Base-by-base conservation (phyloP, 805 yeast genomes). In the Maudiozyma bulderi region DNA sequence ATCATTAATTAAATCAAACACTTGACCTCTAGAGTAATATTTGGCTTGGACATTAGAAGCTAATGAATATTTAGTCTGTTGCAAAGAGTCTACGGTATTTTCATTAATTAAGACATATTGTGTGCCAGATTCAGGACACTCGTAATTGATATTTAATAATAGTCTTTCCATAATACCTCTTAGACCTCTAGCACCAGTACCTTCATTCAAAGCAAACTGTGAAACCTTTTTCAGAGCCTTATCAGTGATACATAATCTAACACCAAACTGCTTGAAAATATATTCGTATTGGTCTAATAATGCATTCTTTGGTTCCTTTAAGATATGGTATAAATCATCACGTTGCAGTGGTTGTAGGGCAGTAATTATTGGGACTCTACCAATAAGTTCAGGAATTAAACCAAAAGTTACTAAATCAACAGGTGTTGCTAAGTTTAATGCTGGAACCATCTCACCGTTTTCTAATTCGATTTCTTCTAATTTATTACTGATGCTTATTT, bases 101-200 rank as follows among this genome's bases (percentile, higher is more conserved):
- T 66, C 66, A 50, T 74, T 74, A 13, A 79, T 65, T 8, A 79
- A 59, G 1, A 78, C 82, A 57, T 70, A 77, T 20, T 73, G 61
- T 8, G 76, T 68, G 0, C 78, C 76, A 28, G 81, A 74, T n/a
- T 74, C 80, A 0, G 83, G 83, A 55, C 81, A 75, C 44, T 78
- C 83, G 58, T 73, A 79, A 57, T 78, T 79, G 5, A 77, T 78
- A 43, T 71, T 69, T 14, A 78, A 59, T 26, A 78, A 57, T 14
- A 78, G 50, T 48, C 76, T 70, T 50, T 78, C 83, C 73, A 80
- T 67, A 5, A 78, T 74, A 1, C 78, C 74, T 53, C 81, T 66
- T 31, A 80, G 57, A 0, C 84, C 84, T 56, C 84, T 68, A 0
- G 84, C 84, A 32, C 84, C 84, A 0, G 82, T 78, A 3, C 80